A percentile compares a stretch with the other conserved stretches of the same genome.
Conservation (phyloP, 2,329 filamentous ascomycete species). For the Penicillium rolfsii region DNA sequence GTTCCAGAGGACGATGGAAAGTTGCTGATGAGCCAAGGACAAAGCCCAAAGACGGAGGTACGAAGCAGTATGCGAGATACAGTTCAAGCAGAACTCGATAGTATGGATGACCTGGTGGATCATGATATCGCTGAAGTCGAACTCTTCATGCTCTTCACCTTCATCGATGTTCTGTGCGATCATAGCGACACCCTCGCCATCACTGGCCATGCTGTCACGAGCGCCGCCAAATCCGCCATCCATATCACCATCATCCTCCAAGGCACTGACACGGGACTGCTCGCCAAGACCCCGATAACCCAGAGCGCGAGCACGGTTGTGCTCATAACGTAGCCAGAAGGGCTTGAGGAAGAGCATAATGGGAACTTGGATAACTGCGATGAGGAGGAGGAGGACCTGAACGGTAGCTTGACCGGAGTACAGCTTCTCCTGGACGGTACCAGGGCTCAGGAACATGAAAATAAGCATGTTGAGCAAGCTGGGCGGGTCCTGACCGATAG, state of each 20-base stretch:
- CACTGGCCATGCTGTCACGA: conserved; percentile 70
- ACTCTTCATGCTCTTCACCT: conserved; percentile 86
- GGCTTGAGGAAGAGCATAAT: conserved; percentile 93
- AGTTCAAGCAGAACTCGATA: conserved; percentile 99
- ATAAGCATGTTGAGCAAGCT: conserved; percentile 98
- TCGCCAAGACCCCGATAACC: conserved; percentile 95
- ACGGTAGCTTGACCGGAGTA: conserved; percentile 77
- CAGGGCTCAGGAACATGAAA: conserved; percentile 97
- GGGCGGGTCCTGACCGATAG: conserved; percentile 69
- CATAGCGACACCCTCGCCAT: conserved; percentile 82
- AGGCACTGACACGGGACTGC: conserved; percentile 80
- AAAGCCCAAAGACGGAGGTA: conserved; percentile 98
- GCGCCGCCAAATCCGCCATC: conserved; percentile 62
- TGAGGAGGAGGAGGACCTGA: conserved; percentile 75
- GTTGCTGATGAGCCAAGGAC: conserved; percentile 95
- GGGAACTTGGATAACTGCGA: conserved; percentile 86
- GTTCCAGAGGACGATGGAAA: conserved; percentile 91
- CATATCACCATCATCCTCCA: conserved; percentile 84
- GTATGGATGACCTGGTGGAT: conserved; percentile 99
- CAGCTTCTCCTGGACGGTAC: conserved; percentile 67
- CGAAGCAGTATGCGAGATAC: conserved; percentile 96
- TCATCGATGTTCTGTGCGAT: conserved; percentile 80
- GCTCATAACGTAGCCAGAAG: conserved; percentile 89
- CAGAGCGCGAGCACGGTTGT: conserved; percentile 82
- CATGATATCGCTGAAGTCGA: conserved; percentile 96